Evolutionary conservation across 179 eudicot species (phyloP), one percentile per base, ranked within the genome.

Genomic region (Patellifolia procumbens): DNA sequence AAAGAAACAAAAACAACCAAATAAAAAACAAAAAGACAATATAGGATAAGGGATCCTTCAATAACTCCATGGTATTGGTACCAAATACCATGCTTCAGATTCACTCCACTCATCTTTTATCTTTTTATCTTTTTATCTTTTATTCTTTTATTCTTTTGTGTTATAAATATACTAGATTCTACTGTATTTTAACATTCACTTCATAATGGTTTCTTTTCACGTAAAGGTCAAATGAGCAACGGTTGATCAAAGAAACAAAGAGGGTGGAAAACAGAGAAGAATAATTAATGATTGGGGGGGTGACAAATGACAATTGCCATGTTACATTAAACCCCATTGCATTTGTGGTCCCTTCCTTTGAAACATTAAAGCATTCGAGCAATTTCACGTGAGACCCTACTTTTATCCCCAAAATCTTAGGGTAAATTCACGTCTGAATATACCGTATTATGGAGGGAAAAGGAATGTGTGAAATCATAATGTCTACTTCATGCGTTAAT

Each of bases 391-490:
- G 82, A 79, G 7, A 65, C 19, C 60, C 45, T 10, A 22, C 72
- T 43, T 62, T 70, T 35, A 49, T 43, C 29, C 61, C 64, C 73
- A 76, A 45, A 56, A 78, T 51, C 51, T 31, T 62, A 28, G 60
- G 55, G 79, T 26, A 63, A 58, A 39, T 74, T 61, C n/a, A 5
- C 13, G 39, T 35, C 35, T 17, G 6, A 32, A 49, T 34, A 74
- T 39, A 78, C 29, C 72, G 77, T 55, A 73, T 73, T 56, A 62
- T 73, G 73, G 51, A 72, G 68, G 56, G 67, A 16, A 49, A 73
- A 73, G 53, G 74, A 79, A 79, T 66, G 77, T 73, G 81, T 73
- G 81, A 68, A 76, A 73, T 79, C 77, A 79, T 79, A 79, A 64
- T 78, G 77, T 79, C 81, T 24, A 73, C 74, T 73, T 73, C 81